Percentiles rank a stretch among this genome's conserved stretches.
Conservation (phyloP, 139 green algal species). For the Trebouxia sp. region DNA sequence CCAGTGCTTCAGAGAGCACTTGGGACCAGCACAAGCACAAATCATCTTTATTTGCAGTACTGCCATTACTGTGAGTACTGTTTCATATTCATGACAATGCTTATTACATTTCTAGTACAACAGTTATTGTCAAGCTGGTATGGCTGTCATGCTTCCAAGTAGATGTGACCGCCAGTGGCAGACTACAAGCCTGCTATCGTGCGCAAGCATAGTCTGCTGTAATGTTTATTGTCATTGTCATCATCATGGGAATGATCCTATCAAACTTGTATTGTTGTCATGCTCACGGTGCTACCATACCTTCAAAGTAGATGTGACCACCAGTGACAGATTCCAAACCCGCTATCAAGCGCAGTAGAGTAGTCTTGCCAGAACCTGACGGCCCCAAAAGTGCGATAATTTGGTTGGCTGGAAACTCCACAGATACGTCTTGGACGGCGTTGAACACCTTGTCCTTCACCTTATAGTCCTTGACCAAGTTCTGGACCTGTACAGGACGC, state of each 20-base stretch:
- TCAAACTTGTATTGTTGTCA: too few species aligned
- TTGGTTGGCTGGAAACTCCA: conserved; percentile 65
- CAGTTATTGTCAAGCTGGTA: too few species aligned
- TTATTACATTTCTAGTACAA: too few species aligned
- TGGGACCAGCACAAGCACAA: too few species aligned
- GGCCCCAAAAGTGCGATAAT: conserved; percentile 81
- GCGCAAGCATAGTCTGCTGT: conserved; percentile 89
- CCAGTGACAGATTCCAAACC: conserved; percentile 73
- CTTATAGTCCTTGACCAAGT: conserved; percentile 75
- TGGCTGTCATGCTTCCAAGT: too few species aligned
- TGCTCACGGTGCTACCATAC: too few species aligned
- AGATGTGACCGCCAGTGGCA: conserved; percentile 64
- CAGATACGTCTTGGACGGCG: conserved; percentile 65
- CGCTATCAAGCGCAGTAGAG: conserved; percentile 81
- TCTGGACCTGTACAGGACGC: conserved; percentile 43
- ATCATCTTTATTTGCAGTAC: too few species aligned
- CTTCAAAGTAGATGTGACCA: conserved; percentile 81
- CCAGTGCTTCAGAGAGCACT: too few species aligned
- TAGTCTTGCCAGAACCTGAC: conserved; percentile 83
- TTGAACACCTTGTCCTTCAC: conserved; percentile 63
- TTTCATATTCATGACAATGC: too few species aligned
- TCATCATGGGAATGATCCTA: too few species aligned
- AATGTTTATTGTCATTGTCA: too few species aligned
- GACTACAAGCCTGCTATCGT: conserved; percentile 82
- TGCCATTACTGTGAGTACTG: too few species aligned